phyloP scores from a whole-genome alignment of 2,329 filamentous ascomycete species.

The Aureobasidium sp. region DNA sequence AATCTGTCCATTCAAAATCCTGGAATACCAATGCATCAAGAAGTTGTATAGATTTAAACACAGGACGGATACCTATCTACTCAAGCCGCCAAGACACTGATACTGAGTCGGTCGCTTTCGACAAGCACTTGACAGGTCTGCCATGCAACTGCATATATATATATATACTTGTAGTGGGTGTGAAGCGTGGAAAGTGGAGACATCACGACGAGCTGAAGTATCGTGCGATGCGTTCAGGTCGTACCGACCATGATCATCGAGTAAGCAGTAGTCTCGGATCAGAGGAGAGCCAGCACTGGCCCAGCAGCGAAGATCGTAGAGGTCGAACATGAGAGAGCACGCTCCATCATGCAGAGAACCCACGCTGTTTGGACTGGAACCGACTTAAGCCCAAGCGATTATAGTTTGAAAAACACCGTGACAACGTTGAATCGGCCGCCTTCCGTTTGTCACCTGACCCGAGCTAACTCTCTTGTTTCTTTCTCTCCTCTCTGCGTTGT shows the following conservation, averaged over 20 bases:
- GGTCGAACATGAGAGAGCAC: constrained; percentile 2
- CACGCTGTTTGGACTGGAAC: constrained; percentile 1
- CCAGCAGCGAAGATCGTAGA: not conserved
- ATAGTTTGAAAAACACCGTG: constrained; percentile 7
- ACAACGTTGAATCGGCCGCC: not conserved
- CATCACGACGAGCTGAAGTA: not conserved
- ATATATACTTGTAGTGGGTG: not conserved
- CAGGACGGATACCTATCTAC: too few species aligned
- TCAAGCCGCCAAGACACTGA: too few species aligned
- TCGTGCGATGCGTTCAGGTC: not conserved
- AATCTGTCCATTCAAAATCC: too few species aligned
- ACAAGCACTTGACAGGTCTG: too few species aligned
- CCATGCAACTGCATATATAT: not conserved
- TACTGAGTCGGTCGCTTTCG: too few species aligned
- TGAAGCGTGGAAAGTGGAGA: not conserved
- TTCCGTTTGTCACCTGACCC: constrained; percentile 8
- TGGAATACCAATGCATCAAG: too few species aligned
- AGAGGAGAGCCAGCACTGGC: constrained; percentile 2
- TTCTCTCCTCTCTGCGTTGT: constrained; percentile 2
- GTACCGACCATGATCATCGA: not conserved
- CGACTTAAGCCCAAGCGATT: not conserved
- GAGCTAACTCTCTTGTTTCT: constrained; percentile 7
- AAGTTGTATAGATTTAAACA: too few species aligned
- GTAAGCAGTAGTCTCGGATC: not conserved
- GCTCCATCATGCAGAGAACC: not conserved